Base-by-base conservation (phyloP, 2,329 filamentous ascomycete genomes). In the Pseudopithomyces chartarum region DNA sequence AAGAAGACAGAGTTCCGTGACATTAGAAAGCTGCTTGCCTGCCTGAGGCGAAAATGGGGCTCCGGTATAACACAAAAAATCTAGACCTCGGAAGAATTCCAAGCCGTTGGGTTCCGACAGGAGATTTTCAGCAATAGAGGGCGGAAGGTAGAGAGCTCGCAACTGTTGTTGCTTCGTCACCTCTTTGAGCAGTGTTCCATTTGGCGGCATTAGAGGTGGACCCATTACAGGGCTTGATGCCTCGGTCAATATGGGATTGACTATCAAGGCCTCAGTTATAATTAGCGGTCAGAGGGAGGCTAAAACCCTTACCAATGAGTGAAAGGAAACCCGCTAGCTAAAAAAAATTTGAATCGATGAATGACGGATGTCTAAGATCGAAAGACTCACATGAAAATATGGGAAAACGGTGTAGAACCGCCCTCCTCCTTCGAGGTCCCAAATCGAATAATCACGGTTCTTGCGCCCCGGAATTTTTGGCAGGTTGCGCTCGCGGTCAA, bases 201-300 rank as follows among this genome's bases (percentile, higher is more conserved):
- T 62, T 11, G 57, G 60, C 4, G 58, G 55, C 50, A 56, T 55
- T 1, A 60, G 33, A 13, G 60, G 55, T 10, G 60, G 60, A 12
- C 60, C 60, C 0, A 62, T 32, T 4, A 62, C 58, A 1, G 60
- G 60, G 17, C 54, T 60, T 13, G 60, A 62, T 2, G 52, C 15
- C 39, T 62, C 55, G 2, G 60, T 62, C 26, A 62, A 57, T 15
- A 62, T 60, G 7, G 60, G 60, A 47, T 62, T 62, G 5, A 62
- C 46, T 13, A n/a, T 20, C 12, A 6, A 43, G 19, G 4, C 23
- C 17, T 38, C 20, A 43, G 40, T 19, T 43, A 19, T 43, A 6
- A 10, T 12, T 2, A 11, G 2, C 19, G 23, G 11, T 43, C 20
- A 22, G 3, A 22, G 5, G 8, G 23, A 22, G 5, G 17, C 15